Conservation (phyloP, 2,329 filamentous ascomycete species). For the Cucurbitaria berberidis region DNA sequence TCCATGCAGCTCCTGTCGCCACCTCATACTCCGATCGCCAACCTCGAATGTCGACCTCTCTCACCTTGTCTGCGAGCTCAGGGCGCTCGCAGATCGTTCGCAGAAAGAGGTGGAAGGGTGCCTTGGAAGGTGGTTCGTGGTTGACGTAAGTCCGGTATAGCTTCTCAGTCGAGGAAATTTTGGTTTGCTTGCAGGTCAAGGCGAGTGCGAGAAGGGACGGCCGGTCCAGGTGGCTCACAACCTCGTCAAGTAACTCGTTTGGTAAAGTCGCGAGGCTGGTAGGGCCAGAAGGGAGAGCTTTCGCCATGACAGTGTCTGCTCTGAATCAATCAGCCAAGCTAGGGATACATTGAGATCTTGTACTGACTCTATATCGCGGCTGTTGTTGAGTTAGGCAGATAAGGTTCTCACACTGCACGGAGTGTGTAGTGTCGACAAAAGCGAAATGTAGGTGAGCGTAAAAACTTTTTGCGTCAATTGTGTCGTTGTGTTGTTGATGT, state of each 20-base stretch:
- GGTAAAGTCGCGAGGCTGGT: background rate
- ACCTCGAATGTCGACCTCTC: slow-evolving; percentile 8
- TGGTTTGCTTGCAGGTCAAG: slow-evolving; percentile 1
- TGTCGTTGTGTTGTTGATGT: too few relatives aligned
- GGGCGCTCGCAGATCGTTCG: slow-evolving; percentile 3
- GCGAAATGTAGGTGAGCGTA: too few relatives aligned
- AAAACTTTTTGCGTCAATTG: too few relatives aligned
- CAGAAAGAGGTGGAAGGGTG: slow-evolving; percentile 2
- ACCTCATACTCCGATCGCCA: slow-evolving; percentile 16
- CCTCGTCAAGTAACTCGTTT: slow-evolving; percentile 2
- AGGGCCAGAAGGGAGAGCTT: background rate
- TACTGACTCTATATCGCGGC: too few relatives aligned
- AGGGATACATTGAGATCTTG: background rate
- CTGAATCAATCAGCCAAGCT: background rate
- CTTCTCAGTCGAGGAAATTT: background rate
- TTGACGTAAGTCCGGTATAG: slow-evolving; percentile 5
- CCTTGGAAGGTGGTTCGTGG: background rate
- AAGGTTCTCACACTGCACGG: too few relatives aligned
- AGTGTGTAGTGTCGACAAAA: too few relatives aligned
- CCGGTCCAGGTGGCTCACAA: background rate
- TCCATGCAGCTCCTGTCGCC: slow-evolving; percentile 3
- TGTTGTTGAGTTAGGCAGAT: too few relatives aligned
- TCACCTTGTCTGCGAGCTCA: slow-evolving; percentile 6
- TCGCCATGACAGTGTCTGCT: background rate
- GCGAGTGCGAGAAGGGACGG: slow-evolving; percentile 1